Percentiles rank a stretch among this genome's conserved stretches.
phyloP scores from a whole-genome alignment of 2,329 filamentous ascomycete species.

The Neophaeococcomyces aloes region DNA sequence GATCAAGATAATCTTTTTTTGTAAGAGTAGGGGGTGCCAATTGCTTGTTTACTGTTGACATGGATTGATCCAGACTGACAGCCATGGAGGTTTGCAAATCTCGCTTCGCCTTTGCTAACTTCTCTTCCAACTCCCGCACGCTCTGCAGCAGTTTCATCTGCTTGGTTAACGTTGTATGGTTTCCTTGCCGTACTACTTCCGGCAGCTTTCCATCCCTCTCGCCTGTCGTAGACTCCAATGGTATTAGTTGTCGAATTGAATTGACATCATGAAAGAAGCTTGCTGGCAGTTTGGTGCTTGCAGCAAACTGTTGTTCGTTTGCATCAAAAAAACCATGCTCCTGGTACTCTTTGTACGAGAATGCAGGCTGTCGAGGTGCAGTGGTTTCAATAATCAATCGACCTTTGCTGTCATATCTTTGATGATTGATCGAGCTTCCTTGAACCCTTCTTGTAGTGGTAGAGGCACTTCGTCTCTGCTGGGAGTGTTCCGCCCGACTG shows the following conservation, averaged over 20 bases:
- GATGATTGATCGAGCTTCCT: background rate
- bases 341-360: background rate
- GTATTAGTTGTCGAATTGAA: conserved; percentile 11
- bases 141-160: conserved; percentile 18
- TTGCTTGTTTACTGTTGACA: background rate
- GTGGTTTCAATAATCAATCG: conserved; percentile 6
- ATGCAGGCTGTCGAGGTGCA: conserved; percentile 2
- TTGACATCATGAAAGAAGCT: conserved; percentile 18
- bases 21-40: conserved; percentile 23
- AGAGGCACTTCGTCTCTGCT: conserved; percentile 3
- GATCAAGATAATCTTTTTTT: conserved; percentile 35
- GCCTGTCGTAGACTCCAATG: background rate
- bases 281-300: conserved; percentile 13
- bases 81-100: conserved; percentile 12
- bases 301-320: conserved; percentile 16
- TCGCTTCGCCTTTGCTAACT: conserved; percentile 17
- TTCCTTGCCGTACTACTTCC: conserved; percentile 20
- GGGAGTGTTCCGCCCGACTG: background rate
- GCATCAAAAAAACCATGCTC: conserved; percentile 13
- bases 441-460: background rate
- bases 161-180: conserved; percentile 20
- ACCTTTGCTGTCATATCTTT: conserved; percentile 5
- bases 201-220: background rate
- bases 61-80: background rate
- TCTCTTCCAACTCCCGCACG: conserved; percentile 20